Base-by-base conservation (phyloP, 495 filamentous ascomycete species). In the Penicillium egyptiacum region DNA sequence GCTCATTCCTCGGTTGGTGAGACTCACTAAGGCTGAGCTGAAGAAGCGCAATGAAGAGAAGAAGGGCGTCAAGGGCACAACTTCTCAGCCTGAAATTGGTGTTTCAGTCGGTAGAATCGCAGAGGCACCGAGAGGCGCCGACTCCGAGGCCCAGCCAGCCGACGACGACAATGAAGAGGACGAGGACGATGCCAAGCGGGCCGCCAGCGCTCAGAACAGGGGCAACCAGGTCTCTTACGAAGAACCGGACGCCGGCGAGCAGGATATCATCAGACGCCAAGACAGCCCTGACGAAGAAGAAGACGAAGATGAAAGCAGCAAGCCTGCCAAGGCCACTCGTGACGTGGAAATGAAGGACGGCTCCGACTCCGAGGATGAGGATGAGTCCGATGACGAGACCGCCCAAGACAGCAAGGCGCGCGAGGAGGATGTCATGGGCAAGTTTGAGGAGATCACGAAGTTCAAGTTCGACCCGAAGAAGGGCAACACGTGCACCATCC, bases 221-320 rank as follows among this genome's bases (percentile, higher is more conserved):
- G 72, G 76, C 44, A 89, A 96, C 72, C 88, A 86, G 33, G 84
- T 92, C 8, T 91, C 89, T 12, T 98, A 98, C 67, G 95, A 89
- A 37, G 91, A 82, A 7, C 91, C 91, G 30, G 93, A 98, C 64
- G 93, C 96, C 30, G 95, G 90, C 6, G 94, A 98, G 68, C 85
- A 92, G 60, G 84, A 73, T 19, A 86, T 93, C 60, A 73, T 87
- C 42, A 64, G 60, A n/a, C 64, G 62, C 14, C 71, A 73, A 79
- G 73, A 76, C 67, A 63, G 63, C 31, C 52, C 57, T 16, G 75
- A 78, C 9, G 75, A 65, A 28, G 35, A 78, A 6, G 70, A 73
- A 30, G 75, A 81, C 4, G 78, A 78, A 50, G 81, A 73, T 22
- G 73, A 70, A 30, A 57, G 33, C n/a, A 64, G 46, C 39, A 28